These are phyloP conservation scores for Ammopiptanthus mongolicus DNA, from an alignment of 306 rosid genomes.

Conservation along the genomic window DNA sequence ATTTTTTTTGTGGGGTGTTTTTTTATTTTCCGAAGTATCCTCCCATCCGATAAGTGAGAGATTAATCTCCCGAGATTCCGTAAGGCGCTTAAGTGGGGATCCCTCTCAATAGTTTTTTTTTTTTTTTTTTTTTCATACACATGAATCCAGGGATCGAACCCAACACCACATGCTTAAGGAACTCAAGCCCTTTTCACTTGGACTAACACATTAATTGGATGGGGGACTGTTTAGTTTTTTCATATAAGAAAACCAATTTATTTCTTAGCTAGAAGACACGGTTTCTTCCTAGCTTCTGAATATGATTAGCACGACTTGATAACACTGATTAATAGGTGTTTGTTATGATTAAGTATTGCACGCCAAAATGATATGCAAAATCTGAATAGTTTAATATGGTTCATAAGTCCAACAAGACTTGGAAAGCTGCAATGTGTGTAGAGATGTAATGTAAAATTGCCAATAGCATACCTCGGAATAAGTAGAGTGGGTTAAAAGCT, in stretches of 20 bases:
- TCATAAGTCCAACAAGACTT: not conserved
- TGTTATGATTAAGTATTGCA: not conserved
- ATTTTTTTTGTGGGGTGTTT: not conserved
- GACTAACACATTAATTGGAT: not conserved
- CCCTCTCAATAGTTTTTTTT: too few species aligned
- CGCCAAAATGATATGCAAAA: not conserved
- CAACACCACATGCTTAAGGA: too few species aligned
- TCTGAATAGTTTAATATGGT: not conserved
- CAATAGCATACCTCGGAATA: too few species aligned
- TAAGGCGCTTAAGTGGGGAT: too few species aligned
- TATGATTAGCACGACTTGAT: not conserved
- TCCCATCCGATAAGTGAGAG: too few species aligned
- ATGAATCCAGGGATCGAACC: too few species aligned
- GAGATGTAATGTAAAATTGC: too few species aligned
- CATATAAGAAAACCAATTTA: not conserved
- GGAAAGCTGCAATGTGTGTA: not conserved
- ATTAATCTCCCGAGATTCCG: too few species aligned
- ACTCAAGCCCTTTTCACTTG: too few species aligned
- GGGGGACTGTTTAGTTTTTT: not conserved
- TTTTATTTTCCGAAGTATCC: too few species aligned
- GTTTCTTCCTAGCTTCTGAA: not conserved
- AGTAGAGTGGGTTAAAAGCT: too few species aligned
- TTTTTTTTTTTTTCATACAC: too few species aligned
- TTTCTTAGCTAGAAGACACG: not conserved
- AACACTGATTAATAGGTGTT: not conserved